These are phyloP conservation scores for Teunomyces lycoperdinae DNA, from an alignment of 805 yeast species.

Conservation along the genomic window DNA sequence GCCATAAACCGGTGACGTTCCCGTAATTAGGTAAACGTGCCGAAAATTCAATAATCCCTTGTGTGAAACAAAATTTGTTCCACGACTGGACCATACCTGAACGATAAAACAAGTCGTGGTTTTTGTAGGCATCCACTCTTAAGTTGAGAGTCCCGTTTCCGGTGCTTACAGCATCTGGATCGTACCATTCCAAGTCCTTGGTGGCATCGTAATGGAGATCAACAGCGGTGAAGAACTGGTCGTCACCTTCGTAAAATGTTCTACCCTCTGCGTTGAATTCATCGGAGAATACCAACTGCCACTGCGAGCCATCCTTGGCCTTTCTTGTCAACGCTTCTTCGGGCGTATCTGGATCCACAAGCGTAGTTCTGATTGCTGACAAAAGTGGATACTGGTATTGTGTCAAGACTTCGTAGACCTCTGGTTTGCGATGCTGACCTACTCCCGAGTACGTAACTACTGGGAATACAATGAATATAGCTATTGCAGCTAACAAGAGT, in stretches of 20 bases:
- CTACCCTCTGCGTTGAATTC: slow-evolving; percentile 90
- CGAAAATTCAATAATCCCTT: slow-evolving; percentile 74
- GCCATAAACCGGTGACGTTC: slow-evolving; percentile 84
- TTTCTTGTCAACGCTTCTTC: slow-evolving; percentile 43
- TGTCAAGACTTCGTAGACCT: slow-evolving; percentile 47
- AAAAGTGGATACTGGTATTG: slow-evolving; percentile 57
- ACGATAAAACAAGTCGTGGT: slow-evolving; percentile 77
- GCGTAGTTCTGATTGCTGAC: slow-evolving; percentile 53
- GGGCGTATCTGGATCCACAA: slow-evolving; percentile 76
- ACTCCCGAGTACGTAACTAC: slow-evolving; percentile 25
- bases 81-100: slow-evolving; percentile 91
- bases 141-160: slow-evolving; percentile 65
- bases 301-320: slow-evolving; percentile 58
- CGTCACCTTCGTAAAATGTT: slow-evolving; percentile 87
- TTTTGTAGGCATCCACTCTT: slow-evolving; percentile 76
- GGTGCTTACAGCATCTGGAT: slow-evolving; percentile 85
- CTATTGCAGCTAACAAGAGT: slow-evolving; percentile 14
- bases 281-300: slow-evolving; percentile 84
- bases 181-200: slow-evolving; percentile 89
- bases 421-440: slow-evolving; percentile 16
- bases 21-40: slow-evolving; percentile 81
- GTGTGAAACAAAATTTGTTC: slow-evolving; percentile 88
- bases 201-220: slow-evolving; percentile 87
- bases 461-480: slow-evolving; percentile 22
- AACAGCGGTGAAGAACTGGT: slow-evolving; percentile 86